phyloP scores from a whole-genome alignment of 208 protist species.

The Acanthamoeba quina region DNA sequence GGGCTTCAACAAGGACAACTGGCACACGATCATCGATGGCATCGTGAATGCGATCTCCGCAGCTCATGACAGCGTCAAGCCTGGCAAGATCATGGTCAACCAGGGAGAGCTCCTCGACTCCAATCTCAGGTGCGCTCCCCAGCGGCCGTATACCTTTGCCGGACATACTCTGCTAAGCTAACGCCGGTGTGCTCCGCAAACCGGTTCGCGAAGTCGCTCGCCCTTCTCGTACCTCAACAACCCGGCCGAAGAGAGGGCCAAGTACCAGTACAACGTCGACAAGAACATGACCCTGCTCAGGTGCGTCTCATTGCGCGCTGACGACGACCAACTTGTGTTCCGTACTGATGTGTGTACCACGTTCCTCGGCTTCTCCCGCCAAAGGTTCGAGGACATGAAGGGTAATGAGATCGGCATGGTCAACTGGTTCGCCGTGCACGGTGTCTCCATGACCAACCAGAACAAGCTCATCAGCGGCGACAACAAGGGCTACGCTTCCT shows the following conservation, averaged over 20 bases:
- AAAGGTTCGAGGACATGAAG: constrained; percentile 72
- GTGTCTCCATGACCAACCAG: constrained; percentile 86
- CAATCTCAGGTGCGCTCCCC: constrained; percentile 77
- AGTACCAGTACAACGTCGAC: constrained; percentile 82
- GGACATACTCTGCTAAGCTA: not conserved
- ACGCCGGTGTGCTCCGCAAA: too few relatives aligned
- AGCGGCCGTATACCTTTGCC: not conserved
- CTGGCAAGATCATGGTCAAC: constrained; percentile 63
- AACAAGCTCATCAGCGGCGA: constrained; percentile 86
- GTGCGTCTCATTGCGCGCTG: not conserved
- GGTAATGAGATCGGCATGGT: constrained; percentile 79
- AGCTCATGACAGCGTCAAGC: constrained; percentile 79
- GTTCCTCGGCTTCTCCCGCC: not conserved
- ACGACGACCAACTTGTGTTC: not conserved
- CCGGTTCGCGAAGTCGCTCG: constrained; percentile 73
- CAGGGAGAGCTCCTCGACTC: constrained; percentile 77
- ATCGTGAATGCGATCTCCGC: constrained; percentile 80
- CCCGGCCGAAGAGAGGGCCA: constrained; percentile 81
- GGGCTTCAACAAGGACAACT: constrained; percentile 84
- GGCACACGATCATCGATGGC: constrained; percentile 81
- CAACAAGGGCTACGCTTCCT: constrained; percentile 87
- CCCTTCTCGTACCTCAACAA: constrained; percentile 83
- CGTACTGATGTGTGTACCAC: not conserved
- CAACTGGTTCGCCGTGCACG: constrained; percentile 85
- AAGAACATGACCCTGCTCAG: constrained; percentile 82